Evolutionary conservation across 495 filamentous ascomycete genomes (phyloP).

Genomic region (Lophiostoma macrostomum): DNA sequence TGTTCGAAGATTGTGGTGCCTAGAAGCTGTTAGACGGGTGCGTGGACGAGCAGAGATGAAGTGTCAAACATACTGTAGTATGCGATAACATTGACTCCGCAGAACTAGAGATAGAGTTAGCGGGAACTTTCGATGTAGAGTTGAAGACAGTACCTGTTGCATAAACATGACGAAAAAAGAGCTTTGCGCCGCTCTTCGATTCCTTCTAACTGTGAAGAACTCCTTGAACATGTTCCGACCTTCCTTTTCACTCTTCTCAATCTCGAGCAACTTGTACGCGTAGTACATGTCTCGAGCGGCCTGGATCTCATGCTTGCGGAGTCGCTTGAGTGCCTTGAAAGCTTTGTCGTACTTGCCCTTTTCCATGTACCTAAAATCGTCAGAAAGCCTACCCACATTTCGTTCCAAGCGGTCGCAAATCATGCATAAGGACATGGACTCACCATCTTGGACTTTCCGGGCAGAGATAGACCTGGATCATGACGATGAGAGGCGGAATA

Average conservation of each 20-base stretch:
- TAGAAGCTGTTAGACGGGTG: background rate
- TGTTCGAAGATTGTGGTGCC: conserved; percentile 47
- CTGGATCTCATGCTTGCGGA: conserved; percentile 62
- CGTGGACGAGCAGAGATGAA: conserved; percentile 43
- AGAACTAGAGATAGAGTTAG: conserved; percentile 3
- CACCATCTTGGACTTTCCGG: conserved; percentile 57
- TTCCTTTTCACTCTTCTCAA: conserved; percentile 41
- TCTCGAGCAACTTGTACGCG: conserved; percentile 56
- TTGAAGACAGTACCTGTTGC: too few species aligned
- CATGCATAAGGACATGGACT: background rate
- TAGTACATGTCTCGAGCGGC: conserved; percentile 74
- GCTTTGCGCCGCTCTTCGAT: conserved; percentile 62
- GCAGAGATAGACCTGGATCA: conserved; percentile 12
- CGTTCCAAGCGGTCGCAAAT: background rate
- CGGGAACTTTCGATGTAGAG: conserved; percentile 61
- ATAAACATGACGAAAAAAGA: conserved; percentile 66
- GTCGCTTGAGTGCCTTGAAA: conserved; percentile 54
- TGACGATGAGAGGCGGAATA: conserved; percentile 19
- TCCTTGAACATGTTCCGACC: conserved; percentile 52
- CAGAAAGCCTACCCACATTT: background rate
- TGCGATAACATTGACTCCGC: conserved; percentile 23
- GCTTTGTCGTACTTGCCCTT: conserved; percentile 44
- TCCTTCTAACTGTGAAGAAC: conserved; percentile 62
- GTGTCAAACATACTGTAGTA: conserved; percentile 37
- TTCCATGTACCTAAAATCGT: conserved; percentile 46